Base-by-base conservation (phyloP, 805 yeast genomes). In the Sporopachydermia quercuum region DNA sequence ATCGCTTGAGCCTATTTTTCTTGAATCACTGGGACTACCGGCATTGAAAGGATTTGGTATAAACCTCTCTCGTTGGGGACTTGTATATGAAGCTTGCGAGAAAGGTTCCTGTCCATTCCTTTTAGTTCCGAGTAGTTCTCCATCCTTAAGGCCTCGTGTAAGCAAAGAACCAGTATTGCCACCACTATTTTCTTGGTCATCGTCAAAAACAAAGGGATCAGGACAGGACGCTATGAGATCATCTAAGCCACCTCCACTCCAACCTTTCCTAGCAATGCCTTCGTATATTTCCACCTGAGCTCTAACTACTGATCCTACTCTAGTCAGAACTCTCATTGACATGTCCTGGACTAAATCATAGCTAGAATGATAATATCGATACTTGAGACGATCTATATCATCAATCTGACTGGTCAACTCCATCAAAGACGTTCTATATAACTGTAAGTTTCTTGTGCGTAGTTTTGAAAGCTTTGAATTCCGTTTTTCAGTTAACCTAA, bases 171-270 rank as follows among this genome's bases (percentile, higher is more conserved):
- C 30, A 23, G 30, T 8, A 23, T 23, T 23, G n/a, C n/a, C 8
- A 23, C 13, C 30, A n/a, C 13, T n/a, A 11, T 40, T 49, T n/a
- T 40, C 46, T 8, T 53, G 56, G 15, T 57, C 62, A 16, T 40
- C 50, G 8, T 44, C 50, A 11, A 41, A 37, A 17, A 54, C 66
- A 49, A 75, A 75, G 1, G 81, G 80, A 53, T 80, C 91, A 1
- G 80, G 78, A 33, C 82, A 74, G 23, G 68, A 62, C 1, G 73
- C 62, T 16, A 81, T 60, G 40, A 81, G 59, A 17, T 70, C 76
- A 51, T 84, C 94, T 23, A 85, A 59, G 0, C 94, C 94, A 18
- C 89, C 91, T 11, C 93, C 94, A 3, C 79, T 69, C 83, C 86
- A 78, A 3, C 93, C 91, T 52, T 85, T 85, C 42, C 74, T 66